These are phyloP conservation scores for Neurospora sp. DNA, from an alignment of 495 filamentous ascomycete genomes.

Conservation along the genomic window DNA sequence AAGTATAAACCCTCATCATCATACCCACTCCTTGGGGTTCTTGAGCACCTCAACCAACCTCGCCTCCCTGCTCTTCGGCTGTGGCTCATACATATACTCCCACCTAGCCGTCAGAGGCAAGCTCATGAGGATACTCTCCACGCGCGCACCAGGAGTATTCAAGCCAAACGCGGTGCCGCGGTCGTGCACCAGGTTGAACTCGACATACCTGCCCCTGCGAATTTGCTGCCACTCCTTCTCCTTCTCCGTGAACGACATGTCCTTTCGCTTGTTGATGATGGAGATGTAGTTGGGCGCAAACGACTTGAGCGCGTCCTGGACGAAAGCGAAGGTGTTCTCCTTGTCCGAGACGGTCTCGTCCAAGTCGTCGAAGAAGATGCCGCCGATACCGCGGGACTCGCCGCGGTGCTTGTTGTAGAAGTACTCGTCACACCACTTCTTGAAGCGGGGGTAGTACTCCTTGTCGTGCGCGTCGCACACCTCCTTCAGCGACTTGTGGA, in stretches of 20 bases:
- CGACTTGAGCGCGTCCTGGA: slow-evolving; percentile 69
- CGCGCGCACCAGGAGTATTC: slow-evolving; percentile 79
- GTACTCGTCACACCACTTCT: slow-evolving; percentile 97
- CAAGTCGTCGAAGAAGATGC: slow-evolving; percentile 98
- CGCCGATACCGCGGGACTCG: slow-evolving; percentile 83
- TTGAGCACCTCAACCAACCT: slow-evolving; percentile 71
- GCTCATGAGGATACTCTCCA: slow-evolving; percentile 98
- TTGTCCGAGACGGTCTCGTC: slow-evolving; percentile 72
- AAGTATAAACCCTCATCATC: slow-evolving; percentile 4
- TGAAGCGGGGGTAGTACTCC: slow-evolving; percentile 88
- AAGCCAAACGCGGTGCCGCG: slow-evolving; percentile 90
- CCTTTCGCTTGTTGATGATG: slow-evolving; percentile 77
- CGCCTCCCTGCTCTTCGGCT: slow-evolving; percentile 64
- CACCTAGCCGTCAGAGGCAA: slow-evolving; percentile 86
- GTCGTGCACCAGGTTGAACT: slow-evolving; percentile 98
- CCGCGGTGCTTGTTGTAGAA: slow-evolving; percentile 86
- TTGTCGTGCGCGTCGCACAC: slow-evolving; percentile 91
- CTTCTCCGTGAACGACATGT: slow-evolving; percentile 72
- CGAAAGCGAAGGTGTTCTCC: slow-evolving; percentile 86
- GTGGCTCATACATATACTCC: slow-evolving; percentile 87
- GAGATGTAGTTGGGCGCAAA: slow-evolving; percentile 90
- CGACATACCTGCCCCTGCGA: slow-evolving; percentile 84
- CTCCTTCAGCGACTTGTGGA: slow-evolving; percentile 87
- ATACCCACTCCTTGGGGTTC: slow-evolving; percentile 88
- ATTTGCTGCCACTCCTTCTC: slow-evolving; percentile 98